These are phyloP conservation scores for Rhodamnia argentea DNA, from an alignment of 345 rosid genomes.

Conservation along the genomic window DNA sequence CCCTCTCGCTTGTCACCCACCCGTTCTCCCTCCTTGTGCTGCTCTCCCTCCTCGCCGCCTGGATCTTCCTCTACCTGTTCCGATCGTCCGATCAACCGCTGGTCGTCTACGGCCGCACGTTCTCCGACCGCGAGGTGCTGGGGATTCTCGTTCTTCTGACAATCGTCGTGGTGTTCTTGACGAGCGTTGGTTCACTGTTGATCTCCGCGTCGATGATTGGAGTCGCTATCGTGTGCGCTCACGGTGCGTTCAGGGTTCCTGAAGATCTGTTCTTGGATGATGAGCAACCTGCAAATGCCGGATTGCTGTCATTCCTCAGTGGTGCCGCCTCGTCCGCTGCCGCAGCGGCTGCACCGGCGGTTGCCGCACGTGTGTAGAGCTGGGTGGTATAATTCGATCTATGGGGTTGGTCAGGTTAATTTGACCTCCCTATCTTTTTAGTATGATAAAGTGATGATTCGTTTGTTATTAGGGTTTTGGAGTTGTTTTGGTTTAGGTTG, in stretches of 20 bases:
- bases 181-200: conserved; percentile 66
- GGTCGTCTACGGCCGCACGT: conserved; percentile 53
- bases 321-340: conserved; percentile 56
- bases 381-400: not conserved
- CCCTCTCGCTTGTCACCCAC: conserved; percentile 57
- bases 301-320: conserved; percentile 66
- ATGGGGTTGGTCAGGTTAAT: not conserved
- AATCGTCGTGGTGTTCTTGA: conserved; percentile 58
- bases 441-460: not conserved
- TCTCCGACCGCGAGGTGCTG: conserved; percentile 69
- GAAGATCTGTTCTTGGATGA: conserved; percentile 83
- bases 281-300: conserved; percentile 52
- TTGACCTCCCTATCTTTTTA: not conserved
- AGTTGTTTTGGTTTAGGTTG: not conserved
- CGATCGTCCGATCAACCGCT: conserved; percentile 75
- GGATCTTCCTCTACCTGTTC: conserved; percentile 57
- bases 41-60: conserved; percentile 41
- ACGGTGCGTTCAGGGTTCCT: conserved; percentile 80
- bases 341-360: conserved; percentile 25
- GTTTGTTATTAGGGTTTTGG: not conserved
- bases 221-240: conserved; percentile 56
- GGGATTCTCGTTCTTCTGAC: conserved; percentile 43
- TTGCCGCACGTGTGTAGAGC: not conserved
- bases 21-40: conserved; percentile 76
- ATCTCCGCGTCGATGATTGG: conserved; percentile 66